These are phyloP conservation scores for Rhodotorula sp. DNA, from an alignment of 1,284 basidiomycete genomes.

Conservation along the genomic window DNA sequence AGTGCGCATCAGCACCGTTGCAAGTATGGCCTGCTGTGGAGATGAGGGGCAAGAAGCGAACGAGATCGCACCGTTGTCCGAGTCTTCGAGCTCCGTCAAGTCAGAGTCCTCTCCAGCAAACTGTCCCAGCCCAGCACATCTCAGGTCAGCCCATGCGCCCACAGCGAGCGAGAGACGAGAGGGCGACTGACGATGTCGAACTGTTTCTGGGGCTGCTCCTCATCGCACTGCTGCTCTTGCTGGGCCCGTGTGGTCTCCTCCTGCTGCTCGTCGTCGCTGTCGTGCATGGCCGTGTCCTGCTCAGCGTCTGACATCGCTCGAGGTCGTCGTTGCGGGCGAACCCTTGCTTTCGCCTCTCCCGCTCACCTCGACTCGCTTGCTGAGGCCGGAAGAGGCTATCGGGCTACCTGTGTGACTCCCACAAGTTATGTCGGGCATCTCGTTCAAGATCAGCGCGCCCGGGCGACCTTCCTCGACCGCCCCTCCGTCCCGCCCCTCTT, in stretches of 20 bases:
- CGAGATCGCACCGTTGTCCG: slow-evolving; percentile 4
- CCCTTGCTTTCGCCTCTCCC: neutral
- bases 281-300: no score
- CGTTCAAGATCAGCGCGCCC: slow-evolving; percentile 34
- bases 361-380: no score
- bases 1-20: neutral
- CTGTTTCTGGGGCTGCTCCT: neutral
- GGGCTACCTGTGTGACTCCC: no score
- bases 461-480: slow-evolving; percentile 4
- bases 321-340: no score
- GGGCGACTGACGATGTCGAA: slow-evolving; percentile 6
- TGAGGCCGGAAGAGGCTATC: no score
- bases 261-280: no score
- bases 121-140: neutral
- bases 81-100: slow-evolving; percentile 23
- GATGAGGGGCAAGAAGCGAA: neutral
- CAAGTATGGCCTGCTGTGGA: neutral
- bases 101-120: slow-evolving; percentile 31
- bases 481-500: neutral
- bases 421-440: slow-evolving; percentile 22
- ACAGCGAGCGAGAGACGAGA: no score
- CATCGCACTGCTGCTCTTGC: neutral
- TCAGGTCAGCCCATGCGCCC: neutral
- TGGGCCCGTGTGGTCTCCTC: neutral
- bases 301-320: slow-evolving; percentile 8